Conservation (phyloP, 495 filamentous ascomycete genomes). For the Neurospora hispaniola region DNA sequence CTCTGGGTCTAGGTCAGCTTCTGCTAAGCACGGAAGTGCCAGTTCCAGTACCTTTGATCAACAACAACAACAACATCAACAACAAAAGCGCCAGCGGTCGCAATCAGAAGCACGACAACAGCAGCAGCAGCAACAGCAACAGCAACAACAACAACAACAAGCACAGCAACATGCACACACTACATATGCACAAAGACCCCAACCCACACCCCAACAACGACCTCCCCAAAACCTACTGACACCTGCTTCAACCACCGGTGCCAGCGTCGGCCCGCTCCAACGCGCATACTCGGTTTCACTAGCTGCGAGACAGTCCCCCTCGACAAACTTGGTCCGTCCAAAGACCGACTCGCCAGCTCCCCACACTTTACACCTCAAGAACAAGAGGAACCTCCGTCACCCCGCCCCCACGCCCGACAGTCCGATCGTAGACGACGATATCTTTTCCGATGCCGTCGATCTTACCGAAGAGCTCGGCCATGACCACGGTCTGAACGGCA, state of each 20-base stretch:
- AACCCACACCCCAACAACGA: slow-evolving; percentile 3
- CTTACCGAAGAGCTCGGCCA: slow-evolving; percentile 49
- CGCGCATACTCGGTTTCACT: slow-evolving; percentile 26
- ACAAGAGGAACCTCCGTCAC: neutral
- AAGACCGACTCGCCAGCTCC: neutral
- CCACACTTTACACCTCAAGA: neutral
- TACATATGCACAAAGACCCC: neutral
- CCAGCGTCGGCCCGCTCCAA: slow-evolving; percentile 18
- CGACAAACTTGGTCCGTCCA: neutral
- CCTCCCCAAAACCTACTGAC: slow-evolving; percentile 24
- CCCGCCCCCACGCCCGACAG: neutral
- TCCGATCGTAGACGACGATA: slow-evolving; percentile 7
- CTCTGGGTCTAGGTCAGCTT: neutral
- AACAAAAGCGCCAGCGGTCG: neutral
- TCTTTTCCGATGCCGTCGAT: slow-evolving; percentile 52
- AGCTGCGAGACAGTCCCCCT: slow-evolving; percentile 1
- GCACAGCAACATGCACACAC: neutral
- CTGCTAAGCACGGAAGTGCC: neutral
- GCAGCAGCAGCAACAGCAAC: neutral
- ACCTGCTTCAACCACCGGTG: slow-evolving; percentile 23
- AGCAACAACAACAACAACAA: neutral
- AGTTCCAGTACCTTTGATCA: neutral
- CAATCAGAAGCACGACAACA: neutral
- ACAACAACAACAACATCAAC: neutral
- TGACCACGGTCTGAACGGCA: slow-evolving; percentile 13